Percentiles rank a stretch among this genome's conserved stretches.
These are phyloP conservation scores for Singerocomus rubriflavus DNA, from an alignment of 1,284 basidiomycete species.

Conservation along the genomic window DNA sequence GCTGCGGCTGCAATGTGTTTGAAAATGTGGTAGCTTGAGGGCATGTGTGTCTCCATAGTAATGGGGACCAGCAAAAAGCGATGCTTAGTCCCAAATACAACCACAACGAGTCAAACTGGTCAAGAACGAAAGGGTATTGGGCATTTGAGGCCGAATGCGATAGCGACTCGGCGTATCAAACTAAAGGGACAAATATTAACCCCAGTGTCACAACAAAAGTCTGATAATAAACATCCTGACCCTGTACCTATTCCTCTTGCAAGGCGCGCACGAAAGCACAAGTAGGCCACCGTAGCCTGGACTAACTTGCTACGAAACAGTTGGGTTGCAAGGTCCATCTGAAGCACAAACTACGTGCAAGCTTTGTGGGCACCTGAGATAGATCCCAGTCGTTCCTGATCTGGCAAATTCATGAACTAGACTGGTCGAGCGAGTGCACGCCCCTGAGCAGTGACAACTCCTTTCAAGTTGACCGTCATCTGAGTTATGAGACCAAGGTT, in stretches of 20 bases:
- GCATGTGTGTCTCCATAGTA: not conserved
- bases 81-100: constrained; percentile 5
- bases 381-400: not conserved
- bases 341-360: not conserved
- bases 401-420: not conserved
- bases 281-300: too few relatives aligned
- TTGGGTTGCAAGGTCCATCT: not conserved
- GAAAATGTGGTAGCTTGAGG: not conserved
- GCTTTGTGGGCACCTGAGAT: not conserved
- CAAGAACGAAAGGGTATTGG: not conserved
- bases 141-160: not conserved
- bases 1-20: constrained; percentile 1
- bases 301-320: too few relatives aligned
- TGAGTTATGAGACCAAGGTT: not conserved
- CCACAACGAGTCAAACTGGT: not conserved
- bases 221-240: not conserved
- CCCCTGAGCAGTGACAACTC: too few relatives aligned
- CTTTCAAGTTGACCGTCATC: too few relatives aligned
- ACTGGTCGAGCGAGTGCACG: not conserved
- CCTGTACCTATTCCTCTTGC: not conserved
- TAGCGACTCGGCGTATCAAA: not conserved
- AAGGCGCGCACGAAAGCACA: not conserved
- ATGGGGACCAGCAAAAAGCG: constrained; percentile 4
- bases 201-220: not conserved
- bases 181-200: too few relatives aligned